phyloP scores from a whole-genome alignment of 1,284 basidiomycete genomes.

The Sporisorium reilianum region DNA sequence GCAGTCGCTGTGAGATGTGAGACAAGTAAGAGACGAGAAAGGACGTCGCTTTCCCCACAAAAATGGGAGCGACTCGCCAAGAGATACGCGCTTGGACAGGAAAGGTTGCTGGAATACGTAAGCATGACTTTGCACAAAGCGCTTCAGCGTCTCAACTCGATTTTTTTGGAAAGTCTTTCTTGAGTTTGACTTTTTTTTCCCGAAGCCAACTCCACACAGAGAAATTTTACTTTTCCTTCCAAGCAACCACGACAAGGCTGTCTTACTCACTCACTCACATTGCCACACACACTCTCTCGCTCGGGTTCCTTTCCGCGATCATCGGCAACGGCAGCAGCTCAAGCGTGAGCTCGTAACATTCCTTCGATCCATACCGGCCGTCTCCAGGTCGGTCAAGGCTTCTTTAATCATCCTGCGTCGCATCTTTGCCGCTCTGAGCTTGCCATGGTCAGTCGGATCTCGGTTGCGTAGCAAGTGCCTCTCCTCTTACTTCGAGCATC shows the following conservation, averaged over 20 bases:
- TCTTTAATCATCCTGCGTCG: constrained; percentile 19
- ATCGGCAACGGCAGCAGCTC: background rate
- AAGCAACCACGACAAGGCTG: background rate
- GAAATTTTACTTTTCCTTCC: background rate
- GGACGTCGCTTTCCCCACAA: background rate
- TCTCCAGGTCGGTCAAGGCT: background rate
- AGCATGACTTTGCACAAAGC: constrained; percentile 22
- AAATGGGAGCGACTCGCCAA: background rate
- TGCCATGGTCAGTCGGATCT: constrained; percentile 18
- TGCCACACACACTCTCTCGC: too few relatives aligned
- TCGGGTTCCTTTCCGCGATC: background rate
- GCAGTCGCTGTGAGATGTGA: background rate
- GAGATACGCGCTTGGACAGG: background rate
- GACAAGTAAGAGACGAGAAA: too few relatives aligned
- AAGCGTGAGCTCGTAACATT: background rate
- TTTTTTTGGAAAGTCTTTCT: background rate
- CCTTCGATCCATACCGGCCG: background rate
- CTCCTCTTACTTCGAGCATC: background rate
- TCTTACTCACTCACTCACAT: background rate
- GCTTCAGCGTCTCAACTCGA: constrained; percentile 6
- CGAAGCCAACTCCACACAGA: constrained; percentile 1
- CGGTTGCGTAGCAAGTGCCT: background rate
- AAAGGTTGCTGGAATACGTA: constrained; percentile 17
- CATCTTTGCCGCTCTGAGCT: constrained; percentile 5
- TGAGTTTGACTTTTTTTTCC: constrained; percentile 4